Evolutionary conservation across 176 grass and related monocot genomes (phyloP), one percentile per base, ranked within the genome.

Genomic region (Neostapfia colusana): DNA sequence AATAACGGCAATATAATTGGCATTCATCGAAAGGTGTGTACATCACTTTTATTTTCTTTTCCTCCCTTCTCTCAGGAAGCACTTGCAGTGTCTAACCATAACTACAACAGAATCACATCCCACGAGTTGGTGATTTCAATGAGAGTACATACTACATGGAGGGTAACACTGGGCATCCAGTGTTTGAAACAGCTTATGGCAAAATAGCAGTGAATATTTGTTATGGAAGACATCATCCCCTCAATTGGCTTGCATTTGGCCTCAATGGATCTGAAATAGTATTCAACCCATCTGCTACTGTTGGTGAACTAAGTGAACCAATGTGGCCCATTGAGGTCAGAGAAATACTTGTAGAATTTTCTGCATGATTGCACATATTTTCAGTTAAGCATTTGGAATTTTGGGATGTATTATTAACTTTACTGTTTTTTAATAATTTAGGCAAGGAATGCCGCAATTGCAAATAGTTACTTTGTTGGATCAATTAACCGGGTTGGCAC

Each of bases 111-210:
- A 99, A 95, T 84, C 95, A 99, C 87, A 99, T 99, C 85, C 95
- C 95, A 44, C 90, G 95, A 86, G 95, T 95, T 62, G 95, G 95
- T 7, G 95, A 99, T 88, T 99, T 99, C 55, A 99, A 99, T 68
- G 95, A 99, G 85, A 99, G 95, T 78, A 99, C 95, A 1, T 99
- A 99, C 60, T 99, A 99, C 67, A 95, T 95, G 95, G 95, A 99
- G 89, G 95, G 95, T 77, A 92, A 99, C 85, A 99, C 89, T 8
- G 91, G 95, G 31, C 95, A 99, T 86, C 95, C 95, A 10, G 91
- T 99, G 46, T 99, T 99, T 88, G 89, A 95, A 90, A 99, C 95
- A 75, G 82, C 83, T 21, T 99, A 63, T 80, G 95, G 91, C 3
- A 99, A 99, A 79, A 92, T 99, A 67, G 95, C 66, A 75, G 70